phyloP scores from a whole-genome alignment of 805 yeast species.

The Danielozyma ontarioensis region DNA sequence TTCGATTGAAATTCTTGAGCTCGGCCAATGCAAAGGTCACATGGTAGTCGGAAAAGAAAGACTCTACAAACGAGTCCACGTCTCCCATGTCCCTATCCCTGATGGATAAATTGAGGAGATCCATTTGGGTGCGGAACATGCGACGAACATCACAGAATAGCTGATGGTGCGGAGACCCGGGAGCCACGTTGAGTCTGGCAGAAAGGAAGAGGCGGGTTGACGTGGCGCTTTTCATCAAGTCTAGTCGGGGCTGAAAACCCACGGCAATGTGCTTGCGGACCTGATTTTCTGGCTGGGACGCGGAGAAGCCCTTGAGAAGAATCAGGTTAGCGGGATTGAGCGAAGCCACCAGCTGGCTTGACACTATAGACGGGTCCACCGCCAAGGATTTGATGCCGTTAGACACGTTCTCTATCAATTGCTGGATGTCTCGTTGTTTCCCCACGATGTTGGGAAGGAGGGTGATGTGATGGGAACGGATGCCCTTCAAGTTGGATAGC shows the following conservation, averaged over 20 bases:
- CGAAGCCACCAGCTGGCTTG: slow-evolving; percentile 1
- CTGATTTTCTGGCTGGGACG: too few relatives aligned
- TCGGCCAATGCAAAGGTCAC: slow-evolving; percentile 10
- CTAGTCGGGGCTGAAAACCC: slow-evolving; percentile 1
- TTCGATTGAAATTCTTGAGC: slow-evolving; percentile 3
- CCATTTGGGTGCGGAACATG: slow-evolving; percentile 6
- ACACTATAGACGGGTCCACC: slow-evolving; percentile 1
- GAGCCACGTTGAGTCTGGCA: slow-evolving; percentile 2
- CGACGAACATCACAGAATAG: slow-evolving; percentile 7
- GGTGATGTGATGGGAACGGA: slow-evolving; percentile 12
- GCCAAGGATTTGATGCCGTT: slow-evolving; percentile 1
- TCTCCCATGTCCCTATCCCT: slow-evolving; percentile 4
- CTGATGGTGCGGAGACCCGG: slow-evolving; percentile 1
- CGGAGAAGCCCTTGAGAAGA: slow-evolving; percentile 1
- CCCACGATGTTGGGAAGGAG: slow-evolving; percentile 11
- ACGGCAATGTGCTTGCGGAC: slow-evolving; percentile 2
- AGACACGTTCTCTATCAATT: slow-evolving; percentile 5
- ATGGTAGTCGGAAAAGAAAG: slow-evolving; percentile 6
- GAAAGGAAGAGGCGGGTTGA: slow-evolving; percentile 11
- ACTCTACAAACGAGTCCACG: background rate
- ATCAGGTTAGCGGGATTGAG: slow-evolving; percentile 1
- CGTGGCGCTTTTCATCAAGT: slow-evolving; percentile 1
- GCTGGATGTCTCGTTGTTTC: slow-evolving; percentile 3
- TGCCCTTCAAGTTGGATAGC: slow-evolving; percentile 4
- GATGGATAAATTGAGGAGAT: slow-evolving; percentile 2